Base-by-base conservation (phyloP, 108 stramenopile genomes). In the Cylindrotheca closterium region DNA sequence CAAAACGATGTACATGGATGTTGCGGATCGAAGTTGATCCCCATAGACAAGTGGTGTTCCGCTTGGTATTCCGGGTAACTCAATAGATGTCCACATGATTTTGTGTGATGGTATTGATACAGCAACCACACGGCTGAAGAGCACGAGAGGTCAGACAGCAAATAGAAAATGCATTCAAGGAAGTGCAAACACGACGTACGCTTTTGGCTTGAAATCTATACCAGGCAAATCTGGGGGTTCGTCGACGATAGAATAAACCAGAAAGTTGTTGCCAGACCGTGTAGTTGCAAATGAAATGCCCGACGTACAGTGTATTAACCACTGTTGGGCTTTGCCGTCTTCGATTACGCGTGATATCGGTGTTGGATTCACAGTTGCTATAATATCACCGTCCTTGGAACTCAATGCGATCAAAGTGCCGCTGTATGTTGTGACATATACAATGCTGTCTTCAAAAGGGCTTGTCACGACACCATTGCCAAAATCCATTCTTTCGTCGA, bases 71-170 rank as follows among this genome's bases (percentile, higher is more conserved):
- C 70, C 70, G n/a, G 62, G 55, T n/a, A 71, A 51, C 3, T 37
- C 45, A 3, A 42, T 47, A n/a, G 70, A 71, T 8, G 55, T 60
- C 70, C 70, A 71, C 8, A 71, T 32, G 42, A 42, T 26, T 17
- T 58, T 27, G 27, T 71, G 62, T 21, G 53, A 51, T 5, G 70
- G 70, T 49, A 71, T 58, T 29, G 70, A 71, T 12, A 71, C 50
- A 29, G 61, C 61, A 12, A 71, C 56, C 25, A 71, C 70, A 28
- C 70, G 63, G 37, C 63, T 64, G 25, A 2, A 18, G 19, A 57
- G 1, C 12, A 17, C 30, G 33, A 32, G n/a, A 23, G 55, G 30
- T 12, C n/a, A 30, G 2, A 12, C 31, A 22, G 18, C 10, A 2
- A 30, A 3, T n/a, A 57, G 33, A 57, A 28, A 55, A n/a, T n/a